Evolutionary conservation across 106 monocot genomes (phyloP).

Genomic region (Cymbidium sinense): DNA sequence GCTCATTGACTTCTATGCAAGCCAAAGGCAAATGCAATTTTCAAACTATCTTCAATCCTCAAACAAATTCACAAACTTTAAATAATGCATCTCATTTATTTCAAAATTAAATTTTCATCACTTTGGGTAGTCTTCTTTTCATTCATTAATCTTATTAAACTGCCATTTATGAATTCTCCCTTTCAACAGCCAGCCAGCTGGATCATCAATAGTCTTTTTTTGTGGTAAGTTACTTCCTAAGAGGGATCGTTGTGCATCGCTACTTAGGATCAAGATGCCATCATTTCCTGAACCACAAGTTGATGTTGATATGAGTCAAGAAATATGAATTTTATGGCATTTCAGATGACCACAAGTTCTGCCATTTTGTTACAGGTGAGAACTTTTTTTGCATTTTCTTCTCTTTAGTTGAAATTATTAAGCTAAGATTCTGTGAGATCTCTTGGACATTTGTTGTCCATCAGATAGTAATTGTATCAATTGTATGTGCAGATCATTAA

Average conservation of each 20-base stretch:
- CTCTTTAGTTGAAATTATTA: no score
- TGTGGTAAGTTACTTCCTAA: conserved; percentile 60
- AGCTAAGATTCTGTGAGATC: no score
- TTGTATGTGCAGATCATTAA: no score
- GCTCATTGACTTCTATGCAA: no score
- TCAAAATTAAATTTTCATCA: background rate
- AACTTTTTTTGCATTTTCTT: no score
- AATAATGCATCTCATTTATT: background rate
- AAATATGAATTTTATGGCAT: conserved; percentile 34
- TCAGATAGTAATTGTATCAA: no score
- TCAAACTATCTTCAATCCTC: no score
- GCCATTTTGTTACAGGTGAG: no score
- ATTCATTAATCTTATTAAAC: background rate
- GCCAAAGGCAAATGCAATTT: no score
- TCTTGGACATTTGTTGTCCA: background rate
- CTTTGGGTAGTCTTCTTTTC: background rate
- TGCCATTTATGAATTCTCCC: background rate
- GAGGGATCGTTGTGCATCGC: conserved; percentile 34
- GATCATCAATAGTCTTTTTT: conserved; percentile 57
- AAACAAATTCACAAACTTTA: background rate
- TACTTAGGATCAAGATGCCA: conserved; percentile 53
- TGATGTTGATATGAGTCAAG: conserved; percentile 48
- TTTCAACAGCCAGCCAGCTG: conserved; percentile 62
- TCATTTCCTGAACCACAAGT: conserved; percentile 15
- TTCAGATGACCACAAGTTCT: no score